Base-by-base conservation (phyloP, 192 early-diverging fungal genomes). In the Kappamyces sp. region DNA sequence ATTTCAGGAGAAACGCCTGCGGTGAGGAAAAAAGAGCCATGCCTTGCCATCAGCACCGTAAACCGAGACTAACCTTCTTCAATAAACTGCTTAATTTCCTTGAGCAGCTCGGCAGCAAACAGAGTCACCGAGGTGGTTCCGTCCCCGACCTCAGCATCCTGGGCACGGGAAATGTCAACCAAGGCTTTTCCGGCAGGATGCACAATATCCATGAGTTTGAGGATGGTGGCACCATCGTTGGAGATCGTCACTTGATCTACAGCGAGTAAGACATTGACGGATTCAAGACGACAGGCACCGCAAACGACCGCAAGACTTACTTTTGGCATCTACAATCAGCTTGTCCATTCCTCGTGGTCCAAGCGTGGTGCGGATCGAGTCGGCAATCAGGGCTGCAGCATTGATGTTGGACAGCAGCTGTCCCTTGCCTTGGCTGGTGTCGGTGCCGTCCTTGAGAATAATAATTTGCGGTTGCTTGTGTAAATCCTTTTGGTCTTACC, bases 321-420 rank as follows among this genome's bases (percentile, higher is more conserved):
- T 88, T 66, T 88, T 89, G 52, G 82, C 80, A 67, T 96, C 93
- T 46, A 97, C 93, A 60, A 99, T 97, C 48, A 99, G 78, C 78
- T 99, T 99, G 72, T 99, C 96, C 96, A 99, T 99, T 54, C 96
- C 96, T 57, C 94, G 83, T 38, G 96, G 96, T 44, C 96, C 96
- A 39, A 99, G 83, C 31, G 96, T 97, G 3, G 94, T 96, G 61
- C 91, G 84, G 64, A 99, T 87, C 51, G 86, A 91, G 70, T 99
- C 96, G 58, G 92, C 93, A 50, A 97, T 85, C 34, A 92, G 93
- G 59, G 89, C 63, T 68, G 93, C 94, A 52, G 96, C 94, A 57
- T 91, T 91, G 65, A 99, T 94, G 75, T 99, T 99, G 62, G 94
- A 96, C 55, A 99, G 76, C 51, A 99, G 87, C 73, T 99, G 96